Conservation (phyloP, 768 basidiomycete species). For the Tylopilus plumbeoviolaceoides region DNA sequence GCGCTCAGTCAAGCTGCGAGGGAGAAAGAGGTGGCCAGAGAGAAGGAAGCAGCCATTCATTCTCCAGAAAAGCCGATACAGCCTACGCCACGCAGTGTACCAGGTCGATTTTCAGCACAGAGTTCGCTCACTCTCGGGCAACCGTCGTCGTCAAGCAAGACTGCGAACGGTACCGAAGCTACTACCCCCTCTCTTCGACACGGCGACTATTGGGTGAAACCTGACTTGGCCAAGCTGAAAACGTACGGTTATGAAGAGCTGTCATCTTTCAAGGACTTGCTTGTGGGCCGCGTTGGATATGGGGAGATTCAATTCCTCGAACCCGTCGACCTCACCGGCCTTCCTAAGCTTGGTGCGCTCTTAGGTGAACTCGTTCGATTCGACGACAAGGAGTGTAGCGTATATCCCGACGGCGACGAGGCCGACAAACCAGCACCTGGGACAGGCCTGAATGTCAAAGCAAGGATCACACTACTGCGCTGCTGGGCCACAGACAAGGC, state of each 20-base stretch:
- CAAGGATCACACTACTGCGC: slow-evolving; percentile 67
- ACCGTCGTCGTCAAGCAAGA: slow-evolving; percentile 28
- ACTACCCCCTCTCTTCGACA: slow-evolving; percentile 47
- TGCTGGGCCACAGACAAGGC: slow-evolving; percentile 93
- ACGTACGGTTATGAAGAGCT: slow-evolving; percentile 71
- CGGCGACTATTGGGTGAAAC: slow-evolving; percentile 91
- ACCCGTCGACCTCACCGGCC: slow-evolving; percentile 81
- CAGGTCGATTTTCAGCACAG: slow-evolving; percentile 42
- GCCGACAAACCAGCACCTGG: slow-evolving; percentile 80
- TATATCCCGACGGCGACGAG: slow-evolving; percentile 90
- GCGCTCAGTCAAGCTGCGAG: slow-evolving; percentile 70
- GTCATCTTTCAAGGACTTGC: slow-evolving; percentile 66
- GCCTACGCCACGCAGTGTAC: slow-evolving; percentile 31
- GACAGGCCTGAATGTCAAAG: slow-evolving; percentile 84
- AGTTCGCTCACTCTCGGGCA: slow-evolving; percentile 28
- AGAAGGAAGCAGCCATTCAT: slow-evolving; percentile 30
- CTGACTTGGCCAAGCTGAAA: slow-evolving; percentile 68
- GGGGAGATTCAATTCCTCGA: slow-evolving; percentile 82
- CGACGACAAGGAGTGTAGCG: slow-evolving; percentile 86
- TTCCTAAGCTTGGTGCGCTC: slow-evolving; percentile 74
- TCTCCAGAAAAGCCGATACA: slow-evolving; percentile 15
- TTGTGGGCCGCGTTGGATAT: slow-evolving; percentile 88
- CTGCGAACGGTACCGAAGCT: slow-evolving; percentile 20
- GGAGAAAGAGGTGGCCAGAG: slow-evolving; percentile 59
- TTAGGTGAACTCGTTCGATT: slow-evolving; percentile 87